Base-by-base conservation (phyloP, 805 yeast species). In the Pichia cephalocereana region DNA sequence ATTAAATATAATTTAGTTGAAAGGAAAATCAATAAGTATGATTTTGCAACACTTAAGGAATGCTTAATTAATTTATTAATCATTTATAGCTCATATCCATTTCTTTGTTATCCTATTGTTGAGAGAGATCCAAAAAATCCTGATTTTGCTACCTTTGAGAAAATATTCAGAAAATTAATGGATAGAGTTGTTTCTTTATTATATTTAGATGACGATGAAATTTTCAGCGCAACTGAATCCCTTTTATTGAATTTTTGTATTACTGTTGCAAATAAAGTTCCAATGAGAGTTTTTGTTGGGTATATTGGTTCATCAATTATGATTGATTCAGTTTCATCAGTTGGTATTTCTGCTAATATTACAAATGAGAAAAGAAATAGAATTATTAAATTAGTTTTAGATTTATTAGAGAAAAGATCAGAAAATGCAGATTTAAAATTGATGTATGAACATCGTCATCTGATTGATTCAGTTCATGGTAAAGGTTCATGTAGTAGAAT, bases 261-360 rank as follows among this genome's bases (percentile, higher is more conserved):
- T 1, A 62, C 66, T 47, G 64, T 63, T 41, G 62, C 70, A 2
- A 59, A 60, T 30, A 61, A 54, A 18, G 54, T 61, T 9, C 41
- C 60, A 2, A 58, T 62, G 8, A 51, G 57, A n/a, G 65, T 66
- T 2, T 58, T 66, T n/a, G 61, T 65, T 41, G 63, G 67, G 2
- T 68, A 64, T 45, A 61, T 70, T 19, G 72, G 72, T n/a, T 59
- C 70, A 23, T 64, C 66, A 6, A 56, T 68, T 18, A 58, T 74
- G 8, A 57, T 71, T 3, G 68, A 68, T 38, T 53, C 66, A 6
- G 54, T 75, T 34, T 62, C 76, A 0, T 63, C 64, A 26, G 47
- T 62, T 36, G 57, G 46, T 18, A 45, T 60, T 9, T 55, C 44
- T 58, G 64, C 51, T 52, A 64, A 52, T 38, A 48, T 59, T 15